A percentile compares a stretch with the other conserved stretches of the same genome.
These are phyloP conservation scores for Penicillium atrosanguineum DNA, from an alignment of 495 filamentous ascomycete genomes.

Conservation along the genomic window DNA sequence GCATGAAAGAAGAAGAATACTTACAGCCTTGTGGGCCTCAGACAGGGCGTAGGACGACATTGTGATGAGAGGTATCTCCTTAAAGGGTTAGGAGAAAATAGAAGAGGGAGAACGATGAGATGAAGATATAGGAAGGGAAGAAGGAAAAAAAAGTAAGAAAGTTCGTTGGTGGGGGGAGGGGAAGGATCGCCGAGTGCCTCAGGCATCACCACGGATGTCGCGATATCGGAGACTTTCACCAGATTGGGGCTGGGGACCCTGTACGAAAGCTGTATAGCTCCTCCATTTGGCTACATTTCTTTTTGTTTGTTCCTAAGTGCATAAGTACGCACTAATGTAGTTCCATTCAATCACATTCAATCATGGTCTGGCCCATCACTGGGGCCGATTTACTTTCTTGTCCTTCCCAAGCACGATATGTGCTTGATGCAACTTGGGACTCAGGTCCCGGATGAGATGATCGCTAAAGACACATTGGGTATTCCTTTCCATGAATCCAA, in stretches of 20 bases:
- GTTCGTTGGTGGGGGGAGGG: conserved; percentile 24
- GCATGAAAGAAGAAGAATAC: conserved; percentile 30
- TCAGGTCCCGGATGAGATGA: conserved; percentile 1
- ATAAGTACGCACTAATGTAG: background rate
- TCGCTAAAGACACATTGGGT: conserved; percentile 18
- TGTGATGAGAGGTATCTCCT: conserved; percentile 28
- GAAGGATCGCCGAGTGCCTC: conserved; percentile 24
- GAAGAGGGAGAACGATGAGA: conserved; percentile 9
- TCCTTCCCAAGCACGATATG: conserved; percentile 8
- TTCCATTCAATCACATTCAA: background rate
- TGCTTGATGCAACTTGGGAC: background rate
- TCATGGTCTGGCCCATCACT: background rate
- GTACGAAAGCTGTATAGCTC: background rate
- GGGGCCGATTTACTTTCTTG: conserved; percentile 13
- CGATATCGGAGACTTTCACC: conserved; percentile 31
- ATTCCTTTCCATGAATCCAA: conserved; percentile 23
- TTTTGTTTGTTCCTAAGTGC: background rate
- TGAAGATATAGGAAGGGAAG: conserved; percentile 10
- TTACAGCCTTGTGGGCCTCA: conserved; percentile 81
- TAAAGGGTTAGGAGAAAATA: conserved; percentile 3
- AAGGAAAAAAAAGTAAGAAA: conserved; percentile 16
- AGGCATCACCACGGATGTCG: conserved; percentile 8
- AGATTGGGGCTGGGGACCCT: conserved; percentile 17
- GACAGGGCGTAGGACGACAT: conserved; percentile 80
- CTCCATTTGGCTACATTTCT: background rate